phyloP scores from a whole-genome alignment of 2,329 filamentous ascomycete genomes.

The Daldinia eschscholtzii region DNA sequence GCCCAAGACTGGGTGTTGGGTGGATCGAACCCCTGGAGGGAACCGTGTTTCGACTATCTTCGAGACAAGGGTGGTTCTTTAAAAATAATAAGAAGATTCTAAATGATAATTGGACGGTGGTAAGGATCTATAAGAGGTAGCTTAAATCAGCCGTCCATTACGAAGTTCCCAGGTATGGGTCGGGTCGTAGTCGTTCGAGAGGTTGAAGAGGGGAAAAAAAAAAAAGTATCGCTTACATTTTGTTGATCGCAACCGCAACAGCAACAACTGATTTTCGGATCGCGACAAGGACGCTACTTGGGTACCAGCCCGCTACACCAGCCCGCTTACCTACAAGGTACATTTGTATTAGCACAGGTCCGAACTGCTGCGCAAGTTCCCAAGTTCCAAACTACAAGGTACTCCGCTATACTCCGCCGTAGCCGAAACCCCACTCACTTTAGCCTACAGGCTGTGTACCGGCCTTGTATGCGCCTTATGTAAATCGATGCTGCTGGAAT shows the following conservation, averaged over 20 bases:
- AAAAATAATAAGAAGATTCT: conserved; percentile 10
- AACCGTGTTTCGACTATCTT: conserved; percentile 36
- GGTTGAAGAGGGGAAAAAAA: conserved; percentile 30
- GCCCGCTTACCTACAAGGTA: no score
- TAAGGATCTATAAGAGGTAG: not conserved
- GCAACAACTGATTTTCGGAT: conserved; percentile 18
- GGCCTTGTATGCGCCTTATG: conserved; percentile 29
- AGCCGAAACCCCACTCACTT: not conserved
- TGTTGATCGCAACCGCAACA: conserved; percentile 26
- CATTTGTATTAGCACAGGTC: not conserved
- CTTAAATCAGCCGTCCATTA: conserved; percentile 15
- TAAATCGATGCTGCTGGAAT: conserved; percentile 10
- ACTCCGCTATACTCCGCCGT: not conserved
- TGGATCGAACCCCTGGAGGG: conserved; percentile 37
- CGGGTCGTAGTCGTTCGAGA: not conserved
- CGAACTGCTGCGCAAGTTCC: not conserved
- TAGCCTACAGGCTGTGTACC: not conserved
- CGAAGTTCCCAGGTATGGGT: conserved; percentile 6
- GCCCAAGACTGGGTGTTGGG: conserved; percentile 26
- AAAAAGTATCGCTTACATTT: conserved; percentile 19
- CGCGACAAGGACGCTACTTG: conserved; percentile 23
- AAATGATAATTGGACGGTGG: conserved; percentile 7
- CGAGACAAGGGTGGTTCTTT: conserved; percentile 13
- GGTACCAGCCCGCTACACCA: not conserved
- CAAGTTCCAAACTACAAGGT: not conserved